These are phyloP conservation scores for Trichosporon faecale DNA, from an alignment of 1,284 basidiomycete species.

Conservation along the genomic window DNA sequence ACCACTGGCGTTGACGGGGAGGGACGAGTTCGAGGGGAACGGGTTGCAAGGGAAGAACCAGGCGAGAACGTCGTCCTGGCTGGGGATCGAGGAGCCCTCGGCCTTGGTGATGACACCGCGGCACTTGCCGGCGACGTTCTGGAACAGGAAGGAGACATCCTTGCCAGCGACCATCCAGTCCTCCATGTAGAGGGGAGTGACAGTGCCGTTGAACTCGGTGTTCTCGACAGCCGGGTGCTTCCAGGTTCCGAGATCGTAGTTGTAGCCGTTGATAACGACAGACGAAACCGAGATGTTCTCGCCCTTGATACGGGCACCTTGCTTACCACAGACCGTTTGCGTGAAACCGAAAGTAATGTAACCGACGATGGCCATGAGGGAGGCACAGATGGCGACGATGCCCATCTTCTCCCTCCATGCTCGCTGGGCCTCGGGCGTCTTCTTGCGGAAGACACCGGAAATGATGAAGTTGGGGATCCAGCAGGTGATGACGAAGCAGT, in stretches of 20 bases:
- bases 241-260: conserved; percentile 86
- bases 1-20: conserved; percentile 63
- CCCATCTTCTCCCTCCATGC: conserved; percentile 98
- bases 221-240: conserved; percentile 67
- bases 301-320: conserved; percentile 69
- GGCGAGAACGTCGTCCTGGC: conserved; percentile 52
- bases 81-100: conserved; percentile 64
- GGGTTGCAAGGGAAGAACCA: conserved; percentile 98
- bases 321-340: conserved; percentile 82
- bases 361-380: conserved; percentile 87
- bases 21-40: conserved; percentile 68
- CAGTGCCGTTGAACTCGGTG: conserved; percentile 65
- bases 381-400: conserved; percentile 72
- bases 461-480: conserved; percentile 75
- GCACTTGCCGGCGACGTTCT: conserved; percentile 82
- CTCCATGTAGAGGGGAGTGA: conserved; percentile 78
- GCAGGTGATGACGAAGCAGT: conserved; percentile 82
- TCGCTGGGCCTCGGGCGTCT: conserved; percentile 86
- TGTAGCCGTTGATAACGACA: conserved; percentile 88
- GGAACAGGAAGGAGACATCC: conserved; percentile 92
- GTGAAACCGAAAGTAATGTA: conserved; percentile 99
- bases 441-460: conserved; percentile 63
- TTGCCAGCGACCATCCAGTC: conserved; percentile 74
- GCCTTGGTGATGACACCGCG: conserved; percentile 66
- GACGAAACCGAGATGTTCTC: conserved; percentile 74